Percentiles rank a stretch among this genome's conserved stretches.
These are phyloP conservation scores for Cercospora janseana DNA, from an alignment of 2,329 filamentous ascomycete genomes.

Conservation along the genomic window DNA sequence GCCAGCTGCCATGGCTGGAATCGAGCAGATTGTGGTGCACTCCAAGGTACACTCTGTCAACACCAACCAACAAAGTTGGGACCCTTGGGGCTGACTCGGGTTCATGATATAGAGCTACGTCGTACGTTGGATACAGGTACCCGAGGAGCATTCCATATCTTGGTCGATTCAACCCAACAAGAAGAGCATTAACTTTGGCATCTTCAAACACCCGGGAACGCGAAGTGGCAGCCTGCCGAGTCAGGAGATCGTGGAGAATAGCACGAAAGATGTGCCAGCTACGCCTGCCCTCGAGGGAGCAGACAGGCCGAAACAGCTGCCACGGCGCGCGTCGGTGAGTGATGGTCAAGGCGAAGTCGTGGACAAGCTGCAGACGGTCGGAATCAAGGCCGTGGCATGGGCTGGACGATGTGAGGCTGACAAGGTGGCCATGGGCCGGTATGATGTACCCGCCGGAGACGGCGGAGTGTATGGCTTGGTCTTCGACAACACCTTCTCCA, in stretches of 20 bases:
- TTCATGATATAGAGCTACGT: conserved; percentile 74
- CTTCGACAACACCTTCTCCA: conserved; percentile 98
- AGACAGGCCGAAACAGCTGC: conserved; percentile 37
- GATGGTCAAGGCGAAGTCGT: conserved; percentile 59
- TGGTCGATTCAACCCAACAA: conserved; percentile 98
- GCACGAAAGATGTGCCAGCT: conserved; percentile 38
- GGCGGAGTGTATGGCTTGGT: conserved; percentile 94
- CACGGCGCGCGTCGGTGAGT: conserved; percentile 49
- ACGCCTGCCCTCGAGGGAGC: conserved; percentile 41
- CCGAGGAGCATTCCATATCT: conserved; percentile 85
- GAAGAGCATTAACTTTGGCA: conserved; percentile 96
- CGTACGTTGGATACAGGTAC: conserved; percentile 92
- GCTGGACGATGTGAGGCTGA: conserved; percentile 94
- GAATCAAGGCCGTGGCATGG: conserved; percentile 69
- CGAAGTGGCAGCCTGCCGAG: conserved; percentile 53
- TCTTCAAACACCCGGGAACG: conserved; percentile 92
- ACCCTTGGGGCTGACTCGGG: conserved; percentile 4
- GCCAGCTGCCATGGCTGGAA: conserved; percentile 70
- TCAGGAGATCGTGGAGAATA: conserved; percentile 42
- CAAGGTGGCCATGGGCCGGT: conserved; percentile 86
- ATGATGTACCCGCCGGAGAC: conserved; percentile 70
- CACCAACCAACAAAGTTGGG: not conserved
- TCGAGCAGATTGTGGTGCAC: conserved; percentile 95
- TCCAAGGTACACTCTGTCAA: conserved; percentile 69
- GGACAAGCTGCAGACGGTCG: conserved; percentile 62